A percentile compares a stretch with the other conserved stretches of the same genome.
Evolutionary conservation across 2,329 filamentous ascomycete species (phyloP).

Genomic region (Hypoxylon rubiginosum): DNA sequence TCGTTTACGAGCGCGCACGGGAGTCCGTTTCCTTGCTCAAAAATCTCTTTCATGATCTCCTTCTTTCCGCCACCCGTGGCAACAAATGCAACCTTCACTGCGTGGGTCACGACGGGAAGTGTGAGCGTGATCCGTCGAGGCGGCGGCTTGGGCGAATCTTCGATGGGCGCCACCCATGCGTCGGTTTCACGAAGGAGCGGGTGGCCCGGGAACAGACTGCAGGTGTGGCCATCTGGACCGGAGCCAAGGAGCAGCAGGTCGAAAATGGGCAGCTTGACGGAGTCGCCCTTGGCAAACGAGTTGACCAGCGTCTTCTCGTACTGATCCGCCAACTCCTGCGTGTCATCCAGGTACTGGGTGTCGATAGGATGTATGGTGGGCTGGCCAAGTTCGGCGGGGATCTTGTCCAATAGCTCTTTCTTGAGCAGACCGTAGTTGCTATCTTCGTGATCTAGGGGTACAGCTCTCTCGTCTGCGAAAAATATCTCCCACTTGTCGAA

Average conservation of each 20-base stretch:
- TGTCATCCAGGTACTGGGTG: conserved; percentile 73
- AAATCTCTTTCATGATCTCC: conserved; percentile 92
- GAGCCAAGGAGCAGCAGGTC: conserved; percentile 94
- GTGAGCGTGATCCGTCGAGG: conserved; percentile 91
- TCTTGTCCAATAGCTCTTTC: conserved; percentile 88
- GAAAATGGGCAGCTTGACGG: conserved; percentile 93
- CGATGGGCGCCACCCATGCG: conserved; percentile 93
- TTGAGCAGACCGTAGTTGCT: conserved; percentile 95
- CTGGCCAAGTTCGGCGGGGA: conserved; percentile 74
- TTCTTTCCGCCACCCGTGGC: conserved; percentile 92
- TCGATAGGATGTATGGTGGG: conserved; percentile 88
- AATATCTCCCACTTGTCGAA: conserved; percentile 97
- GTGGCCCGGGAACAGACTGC: conserved; percentile 94
- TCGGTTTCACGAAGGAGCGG: conserved; percentile 85
- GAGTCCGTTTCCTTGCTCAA: conserved; percentile 83
- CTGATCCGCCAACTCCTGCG: conserved; percentile 91
- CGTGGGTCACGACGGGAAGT: conserved; percentile 89
- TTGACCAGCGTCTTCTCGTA: conserved; percentile 91
- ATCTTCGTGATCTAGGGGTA: conserved; percentile 90
- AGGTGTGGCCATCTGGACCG: conserved; percentile 96
- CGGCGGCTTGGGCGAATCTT: conserved; percentile 95
- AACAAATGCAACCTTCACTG: conserved; percentile 88
- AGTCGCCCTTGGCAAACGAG: conserved; percentile 91
- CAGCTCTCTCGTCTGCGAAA: conserved; percentile 97
- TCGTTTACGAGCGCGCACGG: conserved; percentile 92